These are phyloP conservation scores for Fraxinus floribunda DNA, from an alignment of 305 asterid genomes.

Conservation along the genomic window DNA sequence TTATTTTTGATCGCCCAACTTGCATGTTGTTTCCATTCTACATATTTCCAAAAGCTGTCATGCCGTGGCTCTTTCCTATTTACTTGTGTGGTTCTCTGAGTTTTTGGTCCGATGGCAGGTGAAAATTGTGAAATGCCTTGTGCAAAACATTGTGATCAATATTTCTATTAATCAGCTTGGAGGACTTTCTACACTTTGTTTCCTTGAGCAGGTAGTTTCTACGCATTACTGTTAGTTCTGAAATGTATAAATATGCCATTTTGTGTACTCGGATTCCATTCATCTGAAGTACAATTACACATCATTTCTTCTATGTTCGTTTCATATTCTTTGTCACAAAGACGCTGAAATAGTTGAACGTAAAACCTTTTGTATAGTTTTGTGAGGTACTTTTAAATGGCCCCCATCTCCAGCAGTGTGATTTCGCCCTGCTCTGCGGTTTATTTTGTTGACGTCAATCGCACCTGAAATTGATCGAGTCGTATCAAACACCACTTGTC, in stretches of 20 bases:
- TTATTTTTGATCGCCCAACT: neutral
- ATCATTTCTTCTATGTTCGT: neutral
- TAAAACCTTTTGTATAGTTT: neutral
- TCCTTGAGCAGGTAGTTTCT: conserved; percentile 86
- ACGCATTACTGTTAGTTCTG: conserved; percentile 1
- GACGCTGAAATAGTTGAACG: conserved; percentile 1
- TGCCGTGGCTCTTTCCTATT: neutral
- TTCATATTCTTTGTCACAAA: neutral
- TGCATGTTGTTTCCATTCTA: neutral
- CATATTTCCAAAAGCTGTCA: neutral
- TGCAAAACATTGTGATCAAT: conserved; percentile 71
- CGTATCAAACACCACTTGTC: too few species aligned
- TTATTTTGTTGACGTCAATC: too few species aligned
- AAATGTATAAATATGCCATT: conserved; percentile 12
- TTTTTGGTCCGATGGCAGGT: conserved; percentile 60
- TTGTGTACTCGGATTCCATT: conserved; percentile 12
- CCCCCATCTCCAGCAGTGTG: too few species aligned
- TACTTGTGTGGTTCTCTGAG: neutral
- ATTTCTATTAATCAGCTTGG: conserved; percentile 89
- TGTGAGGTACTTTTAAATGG: neutral
- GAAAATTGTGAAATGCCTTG: conserved; percentile 83
- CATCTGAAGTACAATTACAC: conserved; percentile 1
- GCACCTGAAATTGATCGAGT: too few species aligned
- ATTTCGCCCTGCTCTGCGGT: too few species aligned
- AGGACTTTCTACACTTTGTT: conserved; percentile 87